Base-by-base conservation (phyloP, 208 protist genomes). In the Polymyxa betae region DNA sequence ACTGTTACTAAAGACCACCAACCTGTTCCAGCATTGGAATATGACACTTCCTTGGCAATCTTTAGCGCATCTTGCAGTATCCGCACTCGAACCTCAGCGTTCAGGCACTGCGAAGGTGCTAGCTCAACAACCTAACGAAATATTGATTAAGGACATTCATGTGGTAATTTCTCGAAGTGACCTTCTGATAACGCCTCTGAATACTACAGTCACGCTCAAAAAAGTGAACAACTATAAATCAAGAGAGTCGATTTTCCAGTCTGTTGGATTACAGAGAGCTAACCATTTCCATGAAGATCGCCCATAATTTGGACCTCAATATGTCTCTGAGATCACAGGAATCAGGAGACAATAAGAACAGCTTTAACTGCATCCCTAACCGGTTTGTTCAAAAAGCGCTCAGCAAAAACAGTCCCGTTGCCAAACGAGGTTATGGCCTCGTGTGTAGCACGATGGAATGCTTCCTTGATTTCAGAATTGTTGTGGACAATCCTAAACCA, bases 21-120 rank as follows among this genome's bases (percentile, higher is more conserved):
- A n/a, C 95, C 94, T 0, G 95, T 96, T 49, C 94, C 95, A 24
- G 95, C 95, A 90, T 94, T 94, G 32, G 45, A 32, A 89, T 96
- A 96, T 20, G 90, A 90, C 38, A 91, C 91, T 0, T 77, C 54
- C 46, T 60, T 41, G 38, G 77, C 82, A 46, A 95, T 90, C 0
- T 88, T 54, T 0, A 95, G 77, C 12, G 94, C 92, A 90, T 94
- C 92, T 0, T 0, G 46, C 32, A 88, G 91, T n/a, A 95, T 64
- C 0, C 24, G 20, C 29, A 92, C 43, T 35, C 92, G 5, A 24
- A 89, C 20, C 0, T 32, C 52, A 32, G 88, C 38, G 0, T 89
- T 66, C 38, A 95, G 43, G 40, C 78, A 41, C 43, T 88, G 82
- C 10, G 94, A 90, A 0, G 94, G 94, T 0, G 94, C 94, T 0